Evolutionary conservation across 148 eudicot genomes (phyloP).

Genomic region (Rhododendron ovatum): DNA sequence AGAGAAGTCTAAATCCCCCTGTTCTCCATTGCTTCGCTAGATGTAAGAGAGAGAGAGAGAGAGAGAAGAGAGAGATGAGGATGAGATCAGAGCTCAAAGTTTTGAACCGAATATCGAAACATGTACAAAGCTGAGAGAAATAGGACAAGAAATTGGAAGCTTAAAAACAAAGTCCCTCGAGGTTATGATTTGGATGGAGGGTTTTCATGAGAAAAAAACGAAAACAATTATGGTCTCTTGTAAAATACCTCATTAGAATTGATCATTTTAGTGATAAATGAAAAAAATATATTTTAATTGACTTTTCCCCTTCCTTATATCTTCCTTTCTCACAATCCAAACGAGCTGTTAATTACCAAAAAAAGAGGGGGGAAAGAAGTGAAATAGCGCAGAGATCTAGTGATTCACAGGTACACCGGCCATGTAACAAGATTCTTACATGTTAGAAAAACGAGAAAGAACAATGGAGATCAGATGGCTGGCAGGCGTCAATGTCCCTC

Average conservation of each 20-base stretch:
- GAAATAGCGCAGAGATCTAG: not conserved
- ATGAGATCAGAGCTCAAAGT: not conserved
- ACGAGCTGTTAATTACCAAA: too few species aligned
- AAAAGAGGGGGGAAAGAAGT: not conserved
- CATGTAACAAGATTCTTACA: not conserved
- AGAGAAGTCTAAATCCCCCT: too few species aligned
- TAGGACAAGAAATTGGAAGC: not conserved
- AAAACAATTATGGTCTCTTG: too few species aligned
- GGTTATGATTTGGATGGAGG: not conserved
- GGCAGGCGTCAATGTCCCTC: not conserved
- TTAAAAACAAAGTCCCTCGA: not conserved
- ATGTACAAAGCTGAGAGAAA: not conserved
- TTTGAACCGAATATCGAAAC: not conserved
- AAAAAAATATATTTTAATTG: too few species aligned
- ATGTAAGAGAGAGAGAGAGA: not conserved
- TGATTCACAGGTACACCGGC: not conserved
- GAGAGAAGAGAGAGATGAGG: not conserved
- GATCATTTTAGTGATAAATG: too few species aligned
- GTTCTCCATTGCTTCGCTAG: too few species aligned
- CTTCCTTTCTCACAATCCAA: too few species aligned
- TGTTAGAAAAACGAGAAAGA: not conserved
- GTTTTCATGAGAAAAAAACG: too few species aligned
- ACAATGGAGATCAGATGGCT: not conserved
- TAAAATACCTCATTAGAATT: too few species aligned
- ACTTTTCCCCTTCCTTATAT: too few species aligned